These are phyloP conservation scores for Lipomyces yamadae DNA, from an alignment of 805 yeast species.

Conservation along the genomic window DNA sequence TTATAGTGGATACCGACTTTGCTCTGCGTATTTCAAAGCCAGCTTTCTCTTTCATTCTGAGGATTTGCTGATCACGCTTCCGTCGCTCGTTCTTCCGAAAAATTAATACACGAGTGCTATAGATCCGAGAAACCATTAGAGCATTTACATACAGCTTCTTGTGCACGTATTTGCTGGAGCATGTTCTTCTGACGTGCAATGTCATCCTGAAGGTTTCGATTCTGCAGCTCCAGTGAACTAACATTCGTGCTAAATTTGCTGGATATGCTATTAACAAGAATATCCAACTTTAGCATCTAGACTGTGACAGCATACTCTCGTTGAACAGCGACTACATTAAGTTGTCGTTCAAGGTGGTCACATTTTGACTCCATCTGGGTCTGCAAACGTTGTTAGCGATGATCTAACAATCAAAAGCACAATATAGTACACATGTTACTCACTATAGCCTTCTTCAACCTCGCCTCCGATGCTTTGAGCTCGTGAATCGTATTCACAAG, in stretches of 20 bases:
- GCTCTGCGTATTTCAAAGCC: conserved; percentile 35
- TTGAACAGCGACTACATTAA: conserved; percentile 18
- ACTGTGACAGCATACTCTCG: conserved; percentile 23
- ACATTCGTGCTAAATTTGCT: conserved; percentile 20
- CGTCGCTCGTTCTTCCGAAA: conserved; percentile 25
- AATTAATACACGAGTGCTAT: neutral
- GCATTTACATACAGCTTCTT: conserved; percentile 25
- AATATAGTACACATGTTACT: neutral
- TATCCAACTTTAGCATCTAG: neutral
- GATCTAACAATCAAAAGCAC: neutral
- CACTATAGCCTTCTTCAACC: conserved; percentile 23
- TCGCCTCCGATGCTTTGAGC: conserved; percentile 21
- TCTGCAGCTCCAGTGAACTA: conserved; percentile 27
- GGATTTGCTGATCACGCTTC: conserved; percentile 34
- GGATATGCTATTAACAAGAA: neutral
- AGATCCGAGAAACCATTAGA: neutral
- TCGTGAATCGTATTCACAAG: conserved; percentile 30
- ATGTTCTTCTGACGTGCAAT: conserved; percentile 25
- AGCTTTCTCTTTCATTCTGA: conserved; percentile 36
- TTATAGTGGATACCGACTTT: conserved; percentile 19
- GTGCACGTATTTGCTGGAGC: conserved; percentile 30
- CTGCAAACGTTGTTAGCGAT: conserved; percentile 5
- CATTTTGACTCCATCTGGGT: conserved; percentile 27
- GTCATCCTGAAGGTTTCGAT: conserved; percentile 27
- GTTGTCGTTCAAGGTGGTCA: conserved; percentile 31